Base-by-base conservation (phyloP, 495 filamentous ascomycete species). In the Xylaria scruposa region DNA sequence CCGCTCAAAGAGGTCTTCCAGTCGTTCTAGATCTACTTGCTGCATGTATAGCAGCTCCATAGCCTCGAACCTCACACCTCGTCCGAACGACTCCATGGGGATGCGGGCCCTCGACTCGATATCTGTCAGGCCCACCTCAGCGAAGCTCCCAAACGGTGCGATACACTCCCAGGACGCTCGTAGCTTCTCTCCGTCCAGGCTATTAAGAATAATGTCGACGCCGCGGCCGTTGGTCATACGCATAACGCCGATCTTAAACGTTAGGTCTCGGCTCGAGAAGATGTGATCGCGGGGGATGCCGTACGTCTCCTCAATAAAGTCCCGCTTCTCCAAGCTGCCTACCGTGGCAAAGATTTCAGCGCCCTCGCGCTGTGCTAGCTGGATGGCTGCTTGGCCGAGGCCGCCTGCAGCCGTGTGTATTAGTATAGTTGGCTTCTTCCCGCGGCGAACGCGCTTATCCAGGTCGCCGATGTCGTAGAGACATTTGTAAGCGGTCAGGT, bases 141-240 rank as follows among this genome's bases (percentile, higher is more conserved):
- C 24, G 53, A 56, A 56, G 53, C 53, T 26, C 10, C 53, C 53
- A 17, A 26, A 26, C 24, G 21, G 24, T 5, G 53, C 86, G 64
- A 86, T 72, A 49, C 81, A 83, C 21, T 83, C 76, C 73, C 83
- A 86, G 0, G 81, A 79, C 8, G 79, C 79, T 49, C 80, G 82
- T 8, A 86, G 74, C 24, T 81, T 74, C 51, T 85, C 82, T 2
- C 85, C 85, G 17, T 82, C 76, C 9, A 86, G 77, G 1, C 83
- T 85, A 71, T 87, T 87, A 1, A 87, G 73, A 0, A 82, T 83
- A 13, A 87, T 74, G 68, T 86, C 85, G 3, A 85, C 85, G 31
- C 85, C 85, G 21, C 71, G 61, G 7, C 75, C 78, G 10, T 75
- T 73, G 0, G 88, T 89, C 3, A 73, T 74, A 24, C 73, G 54